phyloP scores from a whole-genome alignment of 2,329 filamentous ascomycete genomes.

The Colletotrichum sp. region DNA sequence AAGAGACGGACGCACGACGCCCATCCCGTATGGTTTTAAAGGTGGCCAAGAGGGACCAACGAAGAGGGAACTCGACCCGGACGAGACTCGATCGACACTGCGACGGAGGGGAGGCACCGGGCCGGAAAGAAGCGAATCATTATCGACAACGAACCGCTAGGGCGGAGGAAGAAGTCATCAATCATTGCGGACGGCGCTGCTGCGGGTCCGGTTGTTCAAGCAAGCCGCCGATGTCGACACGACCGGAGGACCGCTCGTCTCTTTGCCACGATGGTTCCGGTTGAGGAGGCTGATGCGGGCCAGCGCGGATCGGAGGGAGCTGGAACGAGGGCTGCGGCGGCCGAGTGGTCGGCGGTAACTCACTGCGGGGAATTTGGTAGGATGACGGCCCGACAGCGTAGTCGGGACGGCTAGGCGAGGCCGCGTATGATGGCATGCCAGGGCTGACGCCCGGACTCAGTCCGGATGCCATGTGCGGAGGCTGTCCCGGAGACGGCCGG shows the following conservation, averaged over 20 bases:
- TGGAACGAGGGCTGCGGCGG: constrained; percentile 43
- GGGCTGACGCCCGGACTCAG: constrained; percentile 48
- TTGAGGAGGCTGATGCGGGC: constrained; percentile 32
- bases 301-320: constrained; percentile 53
- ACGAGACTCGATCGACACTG: not conserved
- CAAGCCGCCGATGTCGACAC: constrained; percentile 66
- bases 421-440: constrained; percentile 49
- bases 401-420: constrained; percentile 49
- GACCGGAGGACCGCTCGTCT: constrained; percentile 54
- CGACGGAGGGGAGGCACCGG: not conserved
- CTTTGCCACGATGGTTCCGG: constrained; percentile 39
- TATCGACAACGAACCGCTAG: constrained; percentile 14
- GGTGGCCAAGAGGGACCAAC: not conserved
- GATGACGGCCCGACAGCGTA: constrained; percentile 48
- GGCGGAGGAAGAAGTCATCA: constrained; percentile 5
- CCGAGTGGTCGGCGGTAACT: constrained; percentile 42
- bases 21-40: constrained; percentile 1
- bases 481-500: constrained; percentile 31
- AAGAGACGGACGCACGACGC: not conserved
- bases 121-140: constrained; percentile 7
- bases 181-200: constrained; percentile 30
- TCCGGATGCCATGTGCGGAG: constrained; percentile 39
- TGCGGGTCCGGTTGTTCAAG: constrained; percentile 60
- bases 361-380: constrained; percentile 60
- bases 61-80: not conserved